Percentiles rank a stretch among this genome's conserved stretches.
Conservation (phyloP, 1,284 basidiomycete genomes). For the Thecaphora thlaspeos region DNA sequence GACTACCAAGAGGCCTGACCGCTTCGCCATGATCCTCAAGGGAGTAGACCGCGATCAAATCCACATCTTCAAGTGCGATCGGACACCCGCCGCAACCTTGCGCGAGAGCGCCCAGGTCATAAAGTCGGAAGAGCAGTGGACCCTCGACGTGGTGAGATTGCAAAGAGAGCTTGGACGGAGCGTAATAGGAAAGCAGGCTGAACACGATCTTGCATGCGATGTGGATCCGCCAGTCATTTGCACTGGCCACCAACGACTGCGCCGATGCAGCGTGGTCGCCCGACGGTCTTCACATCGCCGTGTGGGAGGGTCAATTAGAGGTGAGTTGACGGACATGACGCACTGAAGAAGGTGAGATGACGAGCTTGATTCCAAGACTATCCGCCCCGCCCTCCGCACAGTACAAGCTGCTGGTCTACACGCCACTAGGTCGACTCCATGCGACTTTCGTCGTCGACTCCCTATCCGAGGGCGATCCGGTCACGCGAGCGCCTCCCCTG, state of each 20-base stretch:
- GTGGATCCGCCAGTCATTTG: conserved; percentile 80
- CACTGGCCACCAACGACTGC: conserved; percentile 72
- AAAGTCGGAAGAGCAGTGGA: conserved; percentile 22
- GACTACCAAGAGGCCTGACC: conserved; percentile 20
- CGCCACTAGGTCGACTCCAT: conserved; percentile 70
- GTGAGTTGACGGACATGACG: no score
- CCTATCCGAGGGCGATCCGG: conserved; percentile 17
- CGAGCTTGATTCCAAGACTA: no score
- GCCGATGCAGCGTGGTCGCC: conserved; percentile 77
- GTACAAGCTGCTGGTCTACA: conserved; percentile 78
- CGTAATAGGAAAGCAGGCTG: no score
- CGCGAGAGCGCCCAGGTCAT: conserved; percentile 14
- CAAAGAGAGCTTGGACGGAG: no score
- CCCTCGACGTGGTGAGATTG: conserved; percentile 9
- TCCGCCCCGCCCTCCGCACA: conserved; percentile 56
- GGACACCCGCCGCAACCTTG: conserved; percentile 9
- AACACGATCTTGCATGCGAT: no score
- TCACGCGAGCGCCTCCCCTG: conserved; percentile 12
- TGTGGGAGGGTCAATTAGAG: conserved; percentile 69
- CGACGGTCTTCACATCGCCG: conserved; percentile 73
- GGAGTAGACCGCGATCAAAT: conserved; percentile 24
- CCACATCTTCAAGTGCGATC: conserved; percentile 20
- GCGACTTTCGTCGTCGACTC: conserved; percentile 64
- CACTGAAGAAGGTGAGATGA: no score
- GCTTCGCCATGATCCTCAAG: conserved; percentile 27